phyloP scores from a whole-genome alignment of 2,329 filamentous ascomycete genomes.

The Trichoderma guizhouense region DNA sequence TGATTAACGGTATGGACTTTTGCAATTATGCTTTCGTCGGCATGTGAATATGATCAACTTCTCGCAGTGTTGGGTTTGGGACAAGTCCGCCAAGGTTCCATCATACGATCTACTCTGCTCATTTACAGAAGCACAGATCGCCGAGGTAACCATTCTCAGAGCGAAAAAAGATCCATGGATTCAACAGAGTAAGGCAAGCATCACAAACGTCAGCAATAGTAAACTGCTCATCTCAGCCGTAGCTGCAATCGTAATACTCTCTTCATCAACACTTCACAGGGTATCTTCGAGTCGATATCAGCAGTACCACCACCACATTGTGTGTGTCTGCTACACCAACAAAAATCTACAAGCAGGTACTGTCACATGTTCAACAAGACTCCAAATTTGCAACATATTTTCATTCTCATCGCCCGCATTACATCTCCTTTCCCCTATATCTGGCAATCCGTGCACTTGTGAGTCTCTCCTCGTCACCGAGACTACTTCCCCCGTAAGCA shows the following conservation, averaged over 20 bases:
- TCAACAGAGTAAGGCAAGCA: not conserved
- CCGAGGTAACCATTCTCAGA: not conserved
- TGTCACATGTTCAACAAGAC: not conserved
- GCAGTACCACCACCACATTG: not conserved
- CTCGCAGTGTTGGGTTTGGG: not conserved
- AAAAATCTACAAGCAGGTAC: not conserved
- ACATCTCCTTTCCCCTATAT: not conserved
- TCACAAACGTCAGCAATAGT: not conserved
- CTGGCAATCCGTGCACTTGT: conserved; percentile 4
- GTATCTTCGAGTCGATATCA: not conserved
- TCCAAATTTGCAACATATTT: not conserved
- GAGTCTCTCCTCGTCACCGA: not conserved
- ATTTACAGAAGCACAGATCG: not conserved
- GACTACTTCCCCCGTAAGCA: conserved; percentile 1
- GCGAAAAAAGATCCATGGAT: too few species aligned
- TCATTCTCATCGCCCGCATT: not conserved
- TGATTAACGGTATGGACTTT: not conserved
- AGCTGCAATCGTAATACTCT: not conserved
- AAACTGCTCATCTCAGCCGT: not conserved
- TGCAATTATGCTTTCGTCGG: not conserved
- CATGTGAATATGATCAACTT: not conserved
- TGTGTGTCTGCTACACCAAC: not conserved
- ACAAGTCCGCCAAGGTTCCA: not conserved
- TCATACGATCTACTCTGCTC: not conserved
- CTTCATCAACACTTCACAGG: not conserved